These are phyloP conservation scores for Orbilia oligospora DNA, from an alignment of 2,329 filamentous ascomycete species.

Conservation along the genomic window DNA sequence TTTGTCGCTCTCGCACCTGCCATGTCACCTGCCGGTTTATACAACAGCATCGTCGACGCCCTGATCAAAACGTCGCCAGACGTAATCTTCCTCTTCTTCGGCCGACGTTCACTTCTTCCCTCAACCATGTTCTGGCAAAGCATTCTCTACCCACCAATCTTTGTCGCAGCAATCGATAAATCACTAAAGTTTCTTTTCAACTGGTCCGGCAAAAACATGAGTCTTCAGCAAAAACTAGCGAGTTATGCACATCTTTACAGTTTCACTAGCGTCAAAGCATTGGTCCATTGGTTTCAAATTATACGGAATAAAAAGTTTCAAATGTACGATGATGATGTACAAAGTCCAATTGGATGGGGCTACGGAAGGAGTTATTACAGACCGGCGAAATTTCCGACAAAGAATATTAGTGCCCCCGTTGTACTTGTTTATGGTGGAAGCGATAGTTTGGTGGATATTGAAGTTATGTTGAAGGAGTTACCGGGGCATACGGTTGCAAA, in stretches of 20 bases:
- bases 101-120: slow-evolving; percentile 88
- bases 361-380: slow-evolving; percentile 85
- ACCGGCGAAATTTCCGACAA: slow-evolving; percentile 94
- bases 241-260: slow-evolving; percentile 97
- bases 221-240: slow-evolving; percentile 87
- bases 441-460: slow-evolving; percentile 94
- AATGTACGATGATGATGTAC: slow-evolving; percentile 97
- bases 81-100: slow-evolving; percentile 92
- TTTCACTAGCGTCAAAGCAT: slow-evolving; percentile 94
- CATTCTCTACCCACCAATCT: slow-evolving; percentile 89
- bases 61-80: slow-evolving; percentile 94
- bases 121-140: slow-evolving; percentile 98
- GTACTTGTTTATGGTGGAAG: slow-evolving; percentile 93
- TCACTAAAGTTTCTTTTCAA: slow-evolving; percentile 87
- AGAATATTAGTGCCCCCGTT: slow-evolving; percentile 96
- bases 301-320: slow-evolving; percentile 96
- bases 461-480: slow-evolving; percentile 89
- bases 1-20: slow-evolving; percentile 96
- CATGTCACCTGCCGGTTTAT: slow-evolving; percentile 93
- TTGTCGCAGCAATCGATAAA: slow-evolving; percentile 87
- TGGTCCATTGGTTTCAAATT: slow-evolving; percentile 99
- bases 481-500: slow-evolving; percentile 83
- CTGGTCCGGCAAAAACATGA: slow-evolving; percentile 89
- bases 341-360: slow-evolving; percentile 75
- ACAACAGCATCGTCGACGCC: slow-evolving; percentile 90